Evolutionary conservation across 345 rosid genomes (phyloP), one percentile per base, ranked within the genome.

Genomic region (Eucalyptus virginea): DNA sequence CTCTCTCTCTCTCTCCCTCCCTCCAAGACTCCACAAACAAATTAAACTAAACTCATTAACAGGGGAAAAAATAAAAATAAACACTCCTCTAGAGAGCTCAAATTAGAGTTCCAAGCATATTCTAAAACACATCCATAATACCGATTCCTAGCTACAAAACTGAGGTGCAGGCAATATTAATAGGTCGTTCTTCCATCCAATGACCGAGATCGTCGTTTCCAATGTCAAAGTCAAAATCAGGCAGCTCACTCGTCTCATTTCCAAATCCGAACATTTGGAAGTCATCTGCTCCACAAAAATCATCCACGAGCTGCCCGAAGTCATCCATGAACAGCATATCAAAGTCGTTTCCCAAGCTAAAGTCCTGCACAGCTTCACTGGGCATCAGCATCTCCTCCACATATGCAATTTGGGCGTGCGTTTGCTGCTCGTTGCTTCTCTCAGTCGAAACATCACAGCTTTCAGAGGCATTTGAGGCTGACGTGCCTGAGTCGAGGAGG

Each of bases 101-200:
- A 72, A 72, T 72, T 72, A 72, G 83, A 72, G 83, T 44, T 40
- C 28, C 87, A 50, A 54, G 45, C 54, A 86, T 11, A 49, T 37
- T 48, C 40, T 47, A 50, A 50, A 86, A 32, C 23, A 45, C 54
- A 30, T 47, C 44, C 3, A 17, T n/a, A 3, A 49, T 30, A 48
- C 51, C 88, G 37, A 7, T 26, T 91, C 94, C 95, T 94, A 94
- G 92, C 97, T 94, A 95, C 98, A 97, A 98, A 96, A 98, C 96
- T 97, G 93, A 95, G 86, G 91, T 94, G 96, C 98, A 97, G 9
- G 94, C 90, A 9, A 95, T 95, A 88, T 94, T 94, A 88, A 48
- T 88, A 9, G 90, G 91, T 26, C 89, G 88, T 45, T 69, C 93
- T 28, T 52, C 89, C 60, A 90, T 90, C 91, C 91, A 90, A 12